Evolutionary conservation across 73 alveolate genomes (phyloP).

Genomic region (Paramecium tetraurelia): DNA sequence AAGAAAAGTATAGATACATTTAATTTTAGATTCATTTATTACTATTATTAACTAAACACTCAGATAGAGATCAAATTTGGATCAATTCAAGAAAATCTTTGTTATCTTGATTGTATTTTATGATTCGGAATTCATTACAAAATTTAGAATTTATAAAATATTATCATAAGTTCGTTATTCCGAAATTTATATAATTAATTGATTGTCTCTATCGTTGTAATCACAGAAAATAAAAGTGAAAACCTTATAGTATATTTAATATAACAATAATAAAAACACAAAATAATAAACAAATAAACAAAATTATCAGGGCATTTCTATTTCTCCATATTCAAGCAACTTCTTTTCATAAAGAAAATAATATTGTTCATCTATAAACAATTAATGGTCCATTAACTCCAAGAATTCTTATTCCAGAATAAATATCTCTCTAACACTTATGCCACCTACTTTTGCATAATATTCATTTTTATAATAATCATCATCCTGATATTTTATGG

Average conservation of each 20-base stretch:
- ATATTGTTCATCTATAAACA: slow-evolving; percentile 68
- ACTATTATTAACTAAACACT: not conserved
- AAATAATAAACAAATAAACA: not conserved
- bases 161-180: not conserved
- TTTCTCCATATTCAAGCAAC: slow-evolving; percentile 18
- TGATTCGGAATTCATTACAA: not conserved
- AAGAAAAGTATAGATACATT: not conserved
- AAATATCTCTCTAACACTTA: slow-evolving; percentile 65
- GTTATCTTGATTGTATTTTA: not conserved
- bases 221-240: not conserved
- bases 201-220: not conserved
- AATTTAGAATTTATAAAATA: not conserved
- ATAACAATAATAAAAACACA: not conserved
- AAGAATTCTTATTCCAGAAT: slow-evolving; percentile 75
- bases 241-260: not conserved
- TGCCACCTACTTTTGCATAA: slow-evolving; percentile 86
- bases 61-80: not conserved
- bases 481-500: slow-evolving; percentile 79
- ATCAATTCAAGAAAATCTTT: not conserved
- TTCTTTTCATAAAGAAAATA: slow-evolving; percentile 56
- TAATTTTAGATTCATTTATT: not conserved
- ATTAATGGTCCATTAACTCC: slow-evolving; percentile 67
- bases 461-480: slow-evolving; percentile 64
- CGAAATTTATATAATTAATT: not conserved
- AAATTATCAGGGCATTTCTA: not conserved